Percentiles rank a stretch among this genome's conserved stretches.
phyloP scores from a whole-genome alignment of 108 stramenopile species.

The Phaeodactylum tricornutum region DNA sequence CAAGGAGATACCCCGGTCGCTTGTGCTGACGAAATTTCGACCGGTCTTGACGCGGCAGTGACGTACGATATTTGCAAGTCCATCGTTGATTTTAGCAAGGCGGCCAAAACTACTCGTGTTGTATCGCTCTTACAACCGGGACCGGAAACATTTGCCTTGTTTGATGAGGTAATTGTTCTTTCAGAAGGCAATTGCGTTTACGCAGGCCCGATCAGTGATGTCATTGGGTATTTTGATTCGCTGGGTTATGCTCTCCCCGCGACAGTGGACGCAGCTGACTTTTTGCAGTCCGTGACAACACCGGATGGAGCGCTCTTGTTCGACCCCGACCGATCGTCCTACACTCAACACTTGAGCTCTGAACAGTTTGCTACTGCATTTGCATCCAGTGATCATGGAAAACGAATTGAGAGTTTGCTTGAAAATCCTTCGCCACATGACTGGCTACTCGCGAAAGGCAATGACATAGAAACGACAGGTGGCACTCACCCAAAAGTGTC shows the following conservation, averaged over 20 bases:
- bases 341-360: constrained; percentile 12
- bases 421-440: constrained; percentile 36
- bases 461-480: too few species aligned
- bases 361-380: constrained; percentile 44
- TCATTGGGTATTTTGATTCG: constrained; percentile 52
- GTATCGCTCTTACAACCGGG: constrained; percentile 83
- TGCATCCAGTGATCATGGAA: constrained; percentile 21
- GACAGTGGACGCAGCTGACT: constrained; percentile 75
- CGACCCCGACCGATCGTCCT: neutral
- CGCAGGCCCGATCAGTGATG: constrained; percentile 63
- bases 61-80: constrained; percentile 46
- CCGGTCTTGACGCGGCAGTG: constrained; percentile 66
- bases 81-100: constrained; percentile 16
- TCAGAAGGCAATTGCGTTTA: constrained; percentile 74
- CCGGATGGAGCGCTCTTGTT: constrained; percentile 29
- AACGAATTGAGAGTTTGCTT: constrained; percentile 8
- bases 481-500: too few species aligned
- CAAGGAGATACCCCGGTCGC: constrained; percentile 43
- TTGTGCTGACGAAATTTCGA: constrained; percentile 79
- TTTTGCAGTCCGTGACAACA: constrained; percentile 50
- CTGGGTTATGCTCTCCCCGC: constrained; percentile 51
- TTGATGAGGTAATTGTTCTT: constrained; percentile 73
- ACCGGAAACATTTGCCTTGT: constrained; percentile 81
- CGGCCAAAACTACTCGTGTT: constrained; percentile 40
- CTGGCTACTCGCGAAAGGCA: too few species aligned